phyloP scores from a whole-genome alignment of 495 filamentous ascomycete genomes.

The Cercophora samala region DNA sequence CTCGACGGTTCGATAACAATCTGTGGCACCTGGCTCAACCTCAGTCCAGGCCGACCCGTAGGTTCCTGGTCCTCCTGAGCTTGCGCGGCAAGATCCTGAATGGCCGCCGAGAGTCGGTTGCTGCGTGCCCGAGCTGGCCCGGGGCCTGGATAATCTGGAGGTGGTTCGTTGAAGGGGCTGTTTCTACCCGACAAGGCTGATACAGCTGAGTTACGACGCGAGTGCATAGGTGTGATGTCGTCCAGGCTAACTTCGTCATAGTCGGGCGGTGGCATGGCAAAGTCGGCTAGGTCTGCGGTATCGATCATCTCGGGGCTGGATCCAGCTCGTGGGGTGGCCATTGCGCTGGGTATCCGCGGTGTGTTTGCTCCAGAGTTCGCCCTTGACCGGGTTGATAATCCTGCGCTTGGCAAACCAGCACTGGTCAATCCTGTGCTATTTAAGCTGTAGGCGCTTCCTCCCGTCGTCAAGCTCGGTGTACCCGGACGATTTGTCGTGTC shows the following conservation, averaged over 20 bases:
- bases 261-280: constrained; percentile 50
- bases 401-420: constrained; percentile 2
- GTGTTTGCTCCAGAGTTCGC: constrained; percentile 31
- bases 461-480: constrained; percentile 26
- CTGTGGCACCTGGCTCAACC: constrained; percentile 43
- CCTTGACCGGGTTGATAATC: constrained; percentile 24
- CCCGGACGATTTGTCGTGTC: constrained; percentile 36
- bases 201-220: constrained; percentile 30
- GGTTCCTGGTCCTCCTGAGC: constrained; percentile 17
- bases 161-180: constrained; percentile 42
- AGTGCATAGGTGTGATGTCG: constrained; percentile 35
- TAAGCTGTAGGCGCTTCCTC: constrained; percentile 26
- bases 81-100: constrained; percentile 28
- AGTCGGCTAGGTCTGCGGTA: constrained; percentile 46
- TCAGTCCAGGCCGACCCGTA: constrained; percentile 41
- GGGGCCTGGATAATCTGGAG: constrained; percentile 49
- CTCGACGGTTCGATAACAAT: constrained; percentile 53
- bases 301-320: constrained; percentile 45
- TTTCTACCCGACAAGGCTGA: constrained; percentile 35
- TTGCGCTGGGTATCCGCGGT: constrained; percentile 21
- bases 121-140: constrained; percentile 23
- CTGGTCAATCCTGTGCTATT: constrained; percentile 9
- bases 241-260: constrained; percentile 56
- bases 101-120: constrained; percentile 34
- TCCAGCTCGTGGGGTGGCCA: constrained; percentile 26